A percentile compares a stretch with the other conserved stretches of the same genome.
Evolutionary conservation across 75 land plant species (phyloP).

Genomic region (Adiantum capillusveneris): DNA sequence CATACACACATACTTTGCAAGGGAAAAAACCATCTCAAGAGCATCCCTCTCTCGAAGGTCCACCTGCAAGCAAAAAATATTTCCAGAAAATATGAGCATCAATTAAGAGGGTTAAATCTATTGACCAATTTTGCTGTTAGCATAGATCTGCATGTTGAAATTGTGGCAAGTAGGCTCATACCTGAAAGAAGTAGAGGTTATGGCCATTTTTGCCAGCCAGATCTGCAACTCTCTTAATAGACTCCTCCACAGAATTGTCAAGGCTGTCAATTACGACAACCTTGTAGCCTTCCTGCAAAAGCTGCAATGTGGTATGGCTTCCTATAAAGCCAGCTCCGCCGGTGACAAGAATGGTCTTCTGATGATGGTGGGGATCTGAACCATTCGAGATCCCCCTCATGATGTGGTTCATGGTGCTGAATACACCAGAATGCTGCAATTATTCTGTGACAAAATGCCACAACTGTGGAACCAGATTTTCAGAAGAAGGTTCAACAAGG

Average conservation of each 20-base stretch:
- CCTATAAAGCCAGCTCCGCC: slow-evolving; percentile 96
- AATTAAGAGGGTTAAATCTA: background rate
- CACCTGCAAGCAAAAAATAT: slow-evolving; percentile 32
- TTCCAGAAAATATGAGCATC: background rate
- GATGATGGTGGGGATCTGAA: background rate
- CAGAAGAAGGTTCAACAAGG: no score
- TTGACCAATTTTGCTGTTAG: background rate
- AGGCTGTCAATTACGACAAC: slow-evolving; percentile 71
- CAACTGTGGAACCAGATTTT: no score
- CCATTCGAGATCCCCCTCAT: slow-evolving; percentile 3
- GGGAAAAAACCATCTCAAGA: slow-evolving; percentile 54
- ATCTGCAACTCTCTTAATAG: slow-evolving; percentile 50
- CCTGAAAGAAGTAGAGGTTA: slow-evolving; percentile 63
- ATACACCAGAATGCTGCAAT: no score
- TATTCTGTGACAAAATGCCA: no score
- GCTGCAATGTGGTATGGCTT: slow-evolving; percentile 76
- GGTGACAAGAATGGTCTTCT: slow-evolving; percentile 49
- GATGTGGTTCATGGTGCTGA: background rate
- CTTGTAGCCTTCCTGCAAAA: slow-evolving; percentile 55
- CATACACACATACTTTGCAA: slow-evolving; percentile 31
- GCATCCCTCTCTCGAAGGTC: slow-evolving; percentile 61
- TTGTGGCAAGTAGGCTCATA: slow-evolving; percentile 2
- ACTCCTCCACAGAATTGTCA: slow-evolving; percentile 58
- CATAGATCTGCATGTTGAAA: background rate
- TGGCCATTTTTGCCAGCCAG: slow-evolving; percentile 55